A percentile compares a stretch with the other conserved stretches of the same genome.
Evolutionary conservation across 2,329 filamentous ascomycete species (phyloP).

Genomic region (Colletotrichum destructivum): DNA sequence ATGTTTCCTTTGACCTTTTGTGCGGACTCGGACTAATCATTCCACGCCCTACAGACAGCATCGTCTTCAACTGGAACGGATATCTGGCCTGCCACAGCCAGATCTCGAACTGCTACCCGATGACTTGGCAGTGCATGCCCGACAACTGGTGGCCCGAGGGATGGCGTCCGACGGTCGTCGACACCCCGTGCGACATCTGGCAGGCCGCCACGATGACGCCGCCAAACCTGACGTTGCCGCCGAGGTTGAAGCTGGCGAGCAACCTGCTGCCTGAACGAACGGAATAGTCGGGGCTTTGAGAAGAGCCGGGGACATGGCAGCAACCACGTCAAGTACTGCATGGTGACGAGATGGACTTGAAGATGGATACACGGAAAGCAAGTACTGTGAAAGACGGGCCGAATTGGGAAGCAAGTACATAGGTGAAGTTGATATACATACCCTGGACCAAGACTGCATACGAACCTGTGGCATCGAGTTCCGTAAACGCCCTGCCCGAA

Average conservation of each 20-base stretch:
- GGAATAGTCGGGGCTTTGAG: background rate
- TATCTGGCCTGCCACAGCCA: slow-evolving; percentile 28
- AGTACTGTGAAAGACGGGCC: background rate
- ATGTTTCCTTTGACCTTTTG: too few species aligned
- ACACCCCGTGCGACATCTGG: slow-evolving; percentile 28
- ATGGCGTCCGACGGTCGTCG: slow-evolving; percentile 7
- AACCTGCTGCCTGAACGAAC: background rate
- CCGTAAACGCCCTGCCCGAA: background rate
- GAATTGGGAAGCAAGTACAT: background rate
- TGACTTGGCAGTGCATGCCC: slow-evolving; percentile 25
- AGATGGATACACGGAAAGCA: background rate
- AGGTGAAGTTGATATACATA: background rate
- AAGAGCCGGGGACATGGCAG: background rate
- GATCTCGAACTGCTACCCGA: slow-evolving; percentile 26
- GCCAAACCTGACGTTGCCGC: background rate
- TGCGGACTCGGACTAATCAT: background rate
- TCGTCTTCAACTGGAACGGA: slow-evolving; percentile 36
- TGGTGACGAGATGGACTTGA: background rate
- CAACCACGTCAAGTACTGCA: background rate
- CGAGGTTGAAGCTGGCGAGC: background rate
- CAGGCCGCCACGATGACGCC: slow-evolving; percentile 4
- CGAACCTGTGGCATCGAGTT: background rate
- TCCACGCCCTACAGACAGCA: background rate
- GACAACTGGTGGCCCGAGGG: slow-evolving; percentile 34
- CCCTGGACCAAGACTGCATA: background rate